Evolutionary conservation across 805 yeast genomes (phyloP), one percentile per base, ranked within the genome.

Genomic region (Ascoidea asiatica): DNA sequence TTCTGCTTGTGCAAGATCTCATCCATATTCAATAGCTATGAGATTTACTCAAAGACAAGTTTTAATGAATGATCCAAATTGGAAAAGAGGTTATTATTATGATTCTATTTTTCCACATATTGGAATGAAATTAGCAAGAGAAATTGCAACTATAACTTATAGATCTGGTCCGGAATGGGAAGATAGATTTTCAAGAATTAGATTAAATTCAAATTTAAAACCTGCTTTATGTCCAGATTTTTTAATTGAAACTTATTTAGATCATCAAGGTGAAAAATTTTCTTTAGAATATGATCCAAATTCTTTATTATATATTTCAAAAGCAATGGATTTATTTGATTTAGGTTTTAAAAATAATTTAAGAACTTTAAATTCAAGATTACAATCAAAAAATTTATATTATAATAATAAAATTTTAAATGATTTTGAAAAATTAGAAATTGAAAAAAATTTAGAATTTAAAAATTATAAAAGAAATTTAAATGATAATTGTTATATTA

Each of bases 141-240:
- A 87, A 60, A 86, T 89, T 42, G 96, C 96, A 29, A 89, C 97
- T 0, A 85, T 89, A 45, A 87, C 96, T 0, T 89, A 89, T 60
- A 70, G 97, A 52, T 85, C 95, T 1, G 97, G 97, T 2, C 97
- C 97, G 1, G 97, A 89, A 62, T 89, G 97, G 97, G 97, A 89
- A 60, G 76, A 79, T 49, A 66, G 97, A 48, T 89, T 89, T 59
- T 95, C 95, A 4, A 75, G 94, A 45, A 86, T 82, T 53, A 69
- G 97, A 48, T 81, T 94, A 0, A 88, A 86, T 56, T 90, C 87
- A 18, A 65, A 77, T 1, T 69, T 68, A 48, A 74, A 81, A 13
- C 95, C 96, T 2, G 95, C 95, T 0, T 66, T 89, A 29, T 89
- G 97, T 60, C 95, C 97, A 0, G 97, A 89, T 57, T 89, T 87